A percentile compares a stretch with the other conserved stretches of the same genome.
Conservation (phyloP, 2,329 filamentous ascomycete genomes). For the Colletotrichum sp. region DNA sequence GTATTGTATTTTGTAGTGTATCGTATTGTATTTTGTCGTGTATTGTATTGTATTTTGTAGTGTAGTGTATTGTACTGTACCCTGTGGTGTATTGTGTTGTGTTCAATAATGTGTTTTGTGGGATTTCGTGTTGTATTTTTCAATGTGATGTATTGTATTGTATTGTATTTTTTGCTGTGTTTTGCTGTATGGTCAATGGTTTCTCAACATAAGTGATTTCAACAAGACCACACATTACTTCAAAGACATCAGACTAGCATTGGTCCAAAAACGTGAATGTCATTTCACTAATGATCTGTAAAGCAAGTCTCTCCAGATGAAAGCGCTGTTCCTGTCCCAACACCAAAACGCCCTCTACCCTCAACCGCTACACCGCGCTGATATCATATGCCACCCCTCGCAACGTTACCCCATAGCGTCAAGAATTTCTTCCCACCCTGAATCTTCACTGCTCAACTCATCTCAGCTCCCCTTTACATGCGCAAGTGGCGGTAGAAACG, state of each 20-base stretch:
- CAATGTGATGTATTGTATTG: neutral
- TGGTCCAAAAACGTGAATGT: neutral
- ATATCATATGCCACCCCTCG: neutral
- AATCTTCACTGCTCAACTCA: neutral
- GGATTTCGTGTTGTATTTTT: neutral
- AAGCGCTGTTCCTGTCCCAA: neutral
- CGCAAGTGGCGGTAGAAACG: neutral
- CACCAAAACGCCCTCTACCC: neutral
- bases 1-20: neutral
- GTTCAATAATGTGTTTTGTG: neutral
- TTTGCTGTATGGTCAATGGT: neutral
- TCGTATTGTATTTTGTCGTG: neutral
- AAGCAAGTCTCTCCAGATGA: neutral
- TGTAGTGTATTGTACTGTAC: too few species aligned
- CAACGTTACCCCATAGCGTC: neutral
- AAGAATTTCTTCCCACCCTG: neutral
- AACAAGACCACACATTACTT: neutral
- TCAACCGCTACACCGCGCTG: neutral
- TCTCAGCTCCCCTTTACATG: neutral
- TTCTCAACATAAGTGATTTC: neutral
- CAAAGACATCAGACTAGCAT: neutral
- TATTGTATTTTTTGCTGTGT: too few species aligned
- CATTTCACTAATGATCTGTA: neutral
- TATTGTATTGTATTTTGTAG: neutral
- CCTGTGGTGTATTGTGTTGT: too few species aligned